A percentile compares a stretch with the other conserved stretches of the same genome.
Conservation (phyloP, 345 rosid species). For the Rhodamnia rubescens region DNA sequence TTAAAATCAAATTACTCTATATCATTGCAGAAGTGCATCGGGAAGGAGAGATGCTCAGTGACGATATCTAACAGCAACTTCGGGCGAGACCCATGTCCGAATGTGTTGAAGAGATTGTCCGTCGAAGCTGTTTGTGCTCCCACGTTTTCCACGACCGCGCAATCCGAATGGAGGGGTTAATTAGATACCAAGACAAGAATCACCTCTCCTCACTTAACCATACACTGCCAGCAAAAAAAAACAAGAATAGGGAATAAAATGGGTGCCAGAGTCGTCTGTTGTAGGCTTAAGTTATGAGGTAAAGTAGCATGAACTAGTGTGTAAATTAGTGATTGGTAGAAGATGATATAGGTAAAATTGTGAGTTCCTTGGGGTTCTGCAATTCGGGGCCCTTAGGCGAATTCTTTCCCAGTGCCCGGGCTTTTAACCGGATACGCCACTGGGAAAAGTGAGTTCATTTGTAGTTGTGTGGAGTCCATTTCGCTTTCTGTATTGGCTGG, state of each 20-base stretch:
- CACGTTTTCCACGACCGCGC: conserved; percentile 11
- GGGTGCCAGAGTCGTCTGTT: not conserved
- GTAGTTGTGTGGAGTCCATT: conserved; percentile 18
- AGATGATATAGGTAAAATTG: conserved; percentile 11
- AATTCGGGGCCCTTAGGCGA: conserved; percentile 17
- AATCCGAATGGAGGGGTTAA: conserved; percentile 33
- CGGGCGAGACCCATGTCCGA: conserved; percentile 84
- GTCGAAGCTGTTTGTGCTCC: conserved; percentile 82
- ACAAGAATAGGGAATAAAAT: not conserved
- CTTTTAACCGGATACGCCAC: conserved; percentile 27
- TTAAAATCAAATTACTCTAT: not conserved
- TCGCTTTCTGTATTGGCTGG: conserved; percentile 3
- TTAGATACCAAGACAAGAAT: not conserved
- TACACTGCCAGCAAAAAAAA: not conserved
- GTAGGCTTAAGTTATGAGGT: conserved; percentile 4
- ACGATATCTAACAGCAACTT: conserved; percentile 72
- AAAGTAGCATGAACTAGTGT: conserved; percentile 4
- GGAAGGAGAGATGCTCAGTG: conserved; percentile 69
- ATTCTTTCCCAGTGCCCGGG: conserved; percentile 17
- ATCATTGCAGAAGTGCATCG: conserved; percentile 60
- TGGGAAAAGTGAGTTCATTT: conserved; percentile 8
- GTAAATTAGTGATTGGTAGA: conserved; percentile 20
- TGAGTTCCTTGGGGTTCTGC: conserved; percentile 29
- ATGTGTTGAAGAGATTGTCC: conserved; percentile 58
- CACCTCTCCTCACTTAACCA: not conserved